Conservation (phyloP, 495 filamentous ascomycete genomes). For the Cryomyces antarcticus region DNA sequence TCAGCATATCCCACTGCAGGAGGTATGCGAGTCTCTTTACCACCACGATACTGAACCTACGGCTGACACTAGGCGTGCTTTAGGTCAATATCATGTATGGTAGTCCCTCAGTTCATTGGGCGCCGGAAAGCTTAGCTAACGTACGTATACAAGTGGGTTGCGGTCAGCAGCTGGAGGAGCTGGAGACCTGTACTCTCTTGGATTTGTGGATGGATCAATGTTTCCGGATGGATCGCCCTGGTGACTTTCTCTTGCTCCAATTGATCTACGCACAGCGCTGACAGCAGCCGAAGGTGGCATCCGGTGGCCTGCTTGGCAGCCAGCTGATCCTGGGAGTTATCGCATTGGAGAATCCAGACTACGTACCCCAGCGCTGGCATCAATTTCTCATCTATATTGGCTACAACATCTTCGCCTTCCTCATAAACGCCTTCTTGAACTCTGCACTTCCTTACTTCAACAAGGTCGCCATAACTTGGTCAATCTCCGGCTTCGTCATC, state of each 20-base stretch:
- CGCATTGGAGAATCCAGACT: conserved; percentile 24
- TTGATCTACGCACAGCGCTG: neutral
- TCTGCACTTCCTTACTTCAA: conserved; percentile 41
- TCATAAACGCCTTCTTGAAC: conserved; percentile 49
- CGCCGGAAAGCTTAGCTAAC: conserved; percentile 15
- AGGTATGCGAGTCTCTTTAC: neutral
- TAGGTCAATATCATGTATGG: no score
- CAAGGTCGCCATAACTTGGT: conserved; percentile 45
- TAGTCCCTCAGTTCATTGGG: no score
- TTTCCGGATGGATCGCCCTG: conserved; percentile 42
- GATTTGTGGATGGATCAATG: conserved; percentile 60
- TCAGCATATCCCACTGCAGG: conserved; percentile 43
- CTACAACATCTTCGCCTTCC: conserved; percentile 39
- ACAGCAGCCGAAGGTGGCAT: conserved; percentile 10
- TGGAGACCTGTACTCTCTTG: conserved; percentile 45
- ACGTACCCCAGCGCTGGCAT: conserved; percentile 41
- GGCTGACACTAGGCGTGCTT: no score
- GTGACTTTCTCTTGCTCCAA: neutral
- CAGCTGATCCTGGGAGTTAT: conserved; percentile 28
- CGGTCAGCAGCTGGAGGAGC: conserved; percentile 34
- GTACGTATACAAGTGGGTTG: conserved; percentile 62
- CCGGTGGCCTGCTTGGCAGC: conserved; percentile 19
- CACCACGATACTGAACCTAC: no score
- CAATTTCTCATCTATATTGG: conserved; percentile 55
- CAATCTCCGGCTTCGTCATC: conserved; percentile 41